Evolutionary conservation across 2,329 filamentous ascomycete genomes (phyloP).

Genomic region (Botryotinia narcissicola): DNA sequence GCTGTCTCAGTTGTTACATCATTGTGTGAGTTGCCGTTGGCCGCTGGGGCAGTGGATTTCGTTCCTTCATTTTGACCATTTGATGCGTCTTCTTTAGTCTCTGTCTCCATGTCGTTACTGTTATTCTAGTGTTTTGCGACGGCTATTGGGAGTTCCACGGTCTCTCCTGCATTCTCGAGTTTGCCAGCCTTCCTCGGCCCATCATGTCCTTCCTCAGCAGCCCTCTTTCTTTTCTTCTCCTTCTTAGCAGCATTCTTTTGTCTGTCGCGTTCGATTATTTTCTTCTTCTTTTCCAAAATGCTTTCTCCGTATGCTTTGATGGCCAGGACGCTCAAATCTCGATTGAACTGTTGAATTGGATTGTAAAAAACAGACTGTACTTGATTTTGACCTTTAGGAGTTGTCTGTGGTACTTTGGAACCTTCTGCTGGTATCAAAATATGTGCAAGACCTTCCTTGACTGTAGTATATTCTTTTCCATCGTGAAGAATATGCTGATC

Average conservation of each 20-base stretch:
- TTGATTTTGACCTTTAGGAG: conserved; percentile 53
- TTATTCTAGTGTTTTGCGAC: background rate
- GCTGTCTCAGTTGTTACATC: background rate
- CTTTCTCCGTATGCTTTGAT: conserved; percentile 87
- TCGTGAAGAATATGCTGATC: conserved; percentile 43
- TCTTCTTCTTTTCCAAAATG: conserved; percentile 48
- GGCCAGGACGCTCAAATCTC: conserved; percentile 87
- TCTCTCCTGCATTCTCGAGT: conserved; percentile 19
- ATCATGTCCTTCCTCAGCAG: conserved; percentile 37
- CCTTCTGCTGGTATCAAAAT: conserved; percentile 60
- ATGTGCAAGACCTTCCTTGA: conserved; percentile 66
- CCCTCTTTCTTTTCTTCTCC: conserved; percentile 50
- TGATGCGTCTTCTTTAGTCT: background rate
- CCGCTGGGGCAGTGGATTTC: background rate
- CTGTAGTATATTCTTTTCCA: conserved; percentile 55
- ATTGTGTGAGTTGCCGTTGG: background rate
- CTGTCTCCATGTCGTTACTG: background rate
- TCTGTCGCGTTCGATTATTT: conserved; percentile 44
- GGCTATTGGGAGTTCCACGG: background rate
- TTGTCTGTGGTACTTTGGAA: conserved; percentile 46
- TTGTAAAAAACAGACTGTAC: conserved; percentile 94
- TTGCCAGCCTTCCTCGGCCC: conserved; percentile 40
- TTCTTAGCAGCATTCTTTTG: conserved; percentile 39
- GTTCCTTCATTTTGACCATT: background rate
- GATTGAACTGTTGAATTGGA: conserved; percentile 97